Base-by-base conservation (phyloP, 495 filamentous ascomycete genomes). In the Lineolata rhizophorae region DNA sequence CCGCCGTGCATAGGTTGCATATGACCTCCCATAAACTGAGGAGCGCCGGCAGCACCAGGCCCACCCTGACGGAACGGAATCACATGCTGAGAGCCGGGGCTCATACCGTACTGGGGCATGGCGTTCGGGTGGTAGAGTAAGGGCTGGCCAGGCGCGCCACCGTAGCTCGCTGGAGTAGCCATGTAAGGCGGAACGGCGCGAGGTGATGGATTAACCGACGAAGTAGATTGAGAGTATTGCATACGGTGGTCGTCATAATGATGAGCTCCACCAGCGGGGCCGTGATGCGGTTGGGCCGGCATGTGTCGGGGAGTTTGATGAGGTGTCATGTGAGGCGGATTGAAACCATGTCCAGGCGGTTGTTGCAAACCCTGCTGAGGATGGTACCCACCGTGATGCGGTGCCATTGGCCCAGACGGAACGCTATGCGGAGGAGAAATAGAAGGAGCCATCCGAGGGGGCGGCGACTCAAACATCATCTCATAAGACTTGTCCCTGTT, bases 241-340 rank as follows among this genome's bases (percentile, higher is more conserved):
- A 92, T 87, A 32, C 78, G 67, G 46, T 87, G 81, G 35, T 79
- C 77, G 37, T 90, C 79, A 39, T 68, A 65, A 37, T 68, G 67
- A 43, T 70, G 81, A 26, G 70, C 60, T 6, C 58, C 57, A 19
- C 59, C 61, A 5, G 22, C 6, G 18, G 70, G 55, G 19, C 30
- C 32, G 20, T 46, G 46, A 21, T 51, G 44, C 10, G 42, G 45
- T 20, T 53, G 50, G 5, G 41, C 40, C 30, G 46, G 40, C 10
- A 39, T 30, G 27, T 52, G 45, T 16, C 46, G 51, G 15, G 46
- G 48, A 1, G 40, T 44, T 18, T 49, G 49, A 17, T 48, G 46
- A 14, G 46, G 51, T 11, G 44, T 46, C n/a, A n/a, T n/a, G n/a
- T n/a, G n/a, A n/a, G n/a, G n/a, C n/a, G n/a, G n/a, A n/a, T n/a